These are phyloP conservation scores for Wickerhamomyces bovis DNA, from an alignment of 805 yeast genomes.

Conservation along the genomic window DNA sequence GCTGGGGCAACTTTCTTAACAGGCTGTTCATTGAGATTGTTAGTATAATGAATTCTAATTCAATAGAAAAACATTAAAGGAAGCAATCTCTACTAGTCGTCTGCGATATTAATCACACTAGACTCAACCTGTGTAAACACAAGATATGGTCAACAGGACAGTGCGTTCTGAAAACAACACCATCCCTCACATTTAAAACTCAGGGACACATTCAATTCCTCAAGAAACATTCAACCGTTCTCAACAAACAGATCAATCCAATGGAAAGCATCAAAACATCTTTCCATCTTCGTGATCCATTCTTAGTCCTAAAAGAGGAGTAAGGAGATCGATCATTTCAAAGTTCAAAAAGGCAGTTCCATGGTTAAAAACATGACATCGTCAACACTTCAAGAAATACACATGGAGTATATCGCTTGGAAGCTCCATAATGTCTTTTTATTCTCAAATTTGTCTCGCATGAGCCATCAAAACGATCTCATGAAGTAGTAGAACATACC, in stretches of 20 bases:
- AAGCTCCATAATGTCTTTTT: constrained; percentile 1
- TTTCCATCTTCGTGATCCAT: neutral
- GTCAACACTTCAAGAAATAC: neutral
- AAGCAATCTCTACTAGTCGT: neutral
- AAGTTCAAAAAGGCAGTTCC: neutral
- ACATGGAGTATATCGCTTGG: neutral
- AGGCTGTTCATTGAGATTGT: constrained; percentile 1
- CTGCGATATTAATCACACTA: neutral
- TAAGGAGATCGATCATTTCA: neutral
- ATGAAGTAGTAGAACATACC: neutral
- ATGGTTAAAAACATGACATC: neutral
- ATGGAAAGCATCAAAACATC: neutral
- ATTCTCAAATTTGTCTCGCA: neutral
- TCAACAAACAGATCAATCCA: neutral
- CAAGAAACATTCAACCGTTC: neutral
- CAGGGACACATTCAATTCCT: neutral
- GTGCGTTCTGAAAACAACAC: neutral
- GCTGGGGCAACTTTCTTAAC: constrained; percentile 91
- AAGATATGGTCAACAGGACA: neutral
- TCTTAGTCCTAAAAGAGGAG: neutral
- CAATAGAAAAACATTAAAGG: neutral
- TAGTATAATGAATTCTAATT: neutral
- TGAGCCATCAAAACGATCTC: neutral
- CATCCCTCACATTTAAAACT: neutral
- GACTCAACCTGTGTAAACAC: neutral